Evolutionary conservation across 257 asterid species (phyloP).

Genomic region (Solanum chmielewskii): DNA sequence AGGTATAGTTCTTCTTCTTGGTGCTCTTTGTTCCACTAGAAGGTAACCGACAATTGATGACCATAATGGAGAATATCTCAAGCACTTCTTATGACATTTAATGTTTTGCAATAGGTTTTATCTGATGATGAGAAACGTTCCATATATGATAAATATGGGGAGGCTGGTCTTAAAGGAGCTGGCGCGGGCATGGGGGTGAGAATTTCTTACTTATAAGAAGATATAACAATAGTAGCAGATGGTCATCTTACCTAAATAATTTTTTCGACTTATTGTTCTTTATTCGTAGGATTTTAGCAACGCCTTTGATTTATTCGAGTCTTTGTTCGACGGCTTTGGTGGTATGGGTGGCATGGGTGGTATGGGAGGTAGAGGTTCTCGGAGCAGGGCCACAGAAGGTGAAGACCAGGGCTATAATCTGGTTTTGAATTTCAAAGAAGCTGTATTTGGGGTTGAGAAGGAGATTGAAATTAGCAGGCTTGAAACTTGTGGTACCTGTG

Average conservation of each 20-base stretch:
- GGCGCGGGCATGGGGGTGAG: constrained; percentile 93
- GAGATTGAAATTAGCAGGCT: constrained; percentile 86
- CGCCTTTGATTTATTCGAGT: constrained; percentile 85
- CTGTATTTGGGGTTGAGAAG: constrained; percentile 84
- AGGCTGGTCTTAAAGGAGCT: constrained; percentile 98
- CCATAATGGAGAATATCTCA: background rate
- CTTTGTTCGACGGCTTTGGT: constrained; percentile 80
- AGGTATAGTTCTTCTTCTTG: constrained; percentile 40
- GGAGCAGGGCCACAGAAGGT: constrained; percentile 76
- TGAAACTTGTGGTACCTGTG: constrained; percentile 80
- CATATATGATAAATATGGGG: constrained; percentile 86
- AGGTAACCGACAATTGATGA: background rate
- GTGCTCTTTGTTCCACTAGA: background rate
- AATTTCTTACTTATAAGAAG: background rate
- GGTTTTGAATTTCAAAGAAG: constrained; percentile 79
- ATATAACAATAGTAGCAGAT: background rate
- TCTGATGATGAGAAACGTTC: constrained; percentile 97
- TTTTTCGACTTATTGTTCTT: constrained; percentile 2
- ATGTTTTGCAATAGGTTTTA: constrained; percentile 47
- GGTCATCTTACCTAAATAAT: background rate
- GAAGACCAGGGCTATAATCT: constrained; percentile 85
- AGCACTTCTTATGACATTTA: background rate
- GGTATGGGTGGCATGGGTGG: constrained; percentile 94
- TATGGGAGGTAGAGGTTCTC: constrained; percentile 67
- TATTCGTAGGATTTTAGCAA: constrained; percentile 81